Evolutionary conservation across 306 rosid genomes (phyloP), one percentile per base, ranked within the genome.

Genomic region (Fragaria vesca): DNA sequence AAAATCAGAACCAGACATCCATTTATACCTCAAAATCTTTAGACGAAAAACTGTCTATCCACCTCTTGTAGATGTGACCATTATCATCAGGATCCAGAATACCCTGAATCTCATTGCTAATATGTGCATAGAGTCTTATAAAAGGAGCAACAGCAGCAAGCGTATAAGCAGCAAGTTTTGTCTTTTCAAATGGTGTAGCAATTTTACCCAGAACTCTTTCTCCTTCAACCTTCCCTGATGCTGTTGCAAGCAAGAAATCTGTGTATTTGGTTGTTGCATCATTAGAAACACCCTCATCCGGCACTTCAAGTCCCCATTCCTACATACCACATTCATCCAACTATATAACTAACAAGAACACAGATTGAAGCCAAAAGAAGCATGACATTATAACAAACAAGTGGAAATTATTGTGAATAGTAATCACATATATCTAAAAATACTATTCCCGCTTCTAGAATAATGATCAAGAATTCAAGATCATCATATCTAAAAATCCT

Each of bases 191-290:
- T 0, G 77, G 73, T 12, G 84, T 81, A 32, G 67, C 77, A 42
- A 70, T 61, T 43, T 70, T 81, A 54, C 71, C 68, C 18, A 61
- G 76, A n/a, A 18, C 73, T 75, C 45, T 26, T 51, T 26, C 67
- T 13, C 72, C 81, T 62, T 81, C 78, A 47, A 81, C 71, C 71
- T 69, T 76, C 54, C 81, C 84, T 6, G 78, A 76, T 2, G 81
- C 84, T 55, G 76, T 81, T 38, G 58, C 73, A 18, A 63, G 40
- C 77, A 81, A 76, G 40, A 81, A 81, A 12, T 69, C 73, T 26
- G 54, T 70, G 73, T 75, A 76, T 60, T 76, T 69, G 36, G 12
- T 12, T 36, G 73, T 24, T 9, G 77, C 72, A 43, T 34, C 55
- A 12, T 71, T 30, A 8, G 69, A 28, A 38, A 12, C 24, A 45